Percentiles rank a stretch among this genome's conserved stretches.
Evolutionary conservation across 208 protist species (phyloP).

Genomic region (Leishmania braziliensis): DNA sequence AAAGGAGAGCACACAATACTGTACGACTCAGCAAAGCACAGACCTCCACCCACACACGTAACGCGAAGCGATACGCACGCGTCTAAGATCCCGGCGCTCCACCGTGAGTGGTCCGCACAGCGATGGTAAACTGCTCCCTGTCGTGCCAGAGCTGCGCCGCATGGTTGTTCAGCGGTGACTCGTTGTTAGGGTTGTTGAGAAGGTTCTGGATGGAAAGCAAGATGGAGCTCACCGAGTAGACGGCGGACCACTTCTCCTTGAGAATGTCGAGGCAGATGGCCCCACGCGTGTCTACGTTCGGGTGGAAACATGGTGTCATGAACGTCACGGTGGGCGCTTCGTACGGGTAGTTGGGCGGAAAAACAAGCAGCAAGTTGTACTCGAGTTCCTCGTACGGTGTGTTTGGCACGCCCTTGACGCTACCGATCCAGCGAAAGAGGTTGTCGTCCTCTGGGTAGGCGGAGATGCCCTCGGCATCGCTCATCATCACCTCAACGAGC

Average conservation of each 20-base stretch:
- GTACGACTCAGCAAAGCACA: not conserved
- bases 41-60: not conserved
- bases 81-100: conserved; percentile 10
- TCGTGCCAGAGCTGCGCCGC: conserved; percentile 93
- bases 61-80: not conserved
- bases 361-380: conserved; percentile 92
- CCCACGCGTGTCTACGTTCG: conserved; percentile 94
- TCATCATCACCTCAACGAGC: conserved; percentile 94
- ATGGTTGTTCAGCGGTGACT: conserved; percentile 94
- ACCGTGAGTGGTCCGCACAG: conserved; percentile 63
- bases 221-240: conserved; percentile 94
- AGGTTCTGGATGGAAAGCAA: conserved; percentile 96
- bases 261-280: conserved; percentile 98
- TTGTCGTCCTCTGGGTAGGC: conserved; percentile 96
- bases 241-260: conserved; percentile 97
- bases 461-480: conserved; percentile 84
- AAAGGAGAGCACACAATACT: conserved; percentile 6
- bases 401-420: conserved; percentile 76
- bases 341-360: conserved; percentile 95
- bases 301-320: conserved; percentile 95
- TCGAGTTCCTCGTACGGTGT: conserved; percentile 94
- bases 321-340: conserved; percentile 93
- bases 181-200: conserved; percentile 96
- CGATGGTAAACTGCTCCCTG: conserved; percentile 57
- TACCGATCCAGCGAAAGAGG: conserved; percentile 93